phyloP scores from a whole-genome alignment of 257 asterid species.

The Solanum dulcamara region DNA sequence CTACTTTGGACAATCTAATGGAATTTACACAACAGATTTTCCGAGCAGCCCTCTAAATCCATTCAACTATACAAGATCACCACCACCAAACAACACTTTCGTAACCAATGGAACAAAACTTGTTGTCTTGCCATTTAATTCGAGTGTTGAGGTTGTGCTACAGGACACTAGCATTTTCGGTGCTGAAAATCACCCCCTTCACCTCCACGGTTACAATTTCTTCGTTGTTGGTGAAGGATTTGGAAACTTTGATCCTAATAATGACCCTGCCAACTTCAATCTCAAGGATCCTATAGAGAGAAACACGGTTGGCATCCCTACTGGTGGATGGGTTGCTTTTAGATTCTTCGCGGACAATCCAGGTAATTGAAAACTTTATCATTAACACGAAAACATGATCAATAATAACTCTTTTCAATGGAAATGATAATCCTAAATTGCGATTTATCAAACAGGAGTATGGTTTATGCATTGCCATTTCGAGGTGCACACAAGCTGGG shows the following conservation, averaged over 20 bases:
- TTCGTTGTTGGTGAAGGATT: slow-evolving; percentile 56
- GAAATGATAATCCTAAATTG: background rate
- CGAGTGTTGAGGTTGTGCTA: slow-evolving; percentile 51
- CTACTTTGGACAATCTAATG: slow-evolving; percentile 24
- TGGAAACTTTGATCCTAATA: slow-evolving; percentile 39
- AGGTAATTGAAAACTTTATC: slow-evolving; percentile 5
- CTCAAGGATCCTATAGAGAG: slow-evolving; percentile 63
- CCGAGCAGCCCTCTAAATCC: slow-evolving; percentile 34
- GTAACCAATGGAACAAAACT: slow-evolving; percentile 40
- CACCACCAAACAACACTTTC: slow-evolving; percentile 50
- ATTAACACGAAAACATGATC: background rate
- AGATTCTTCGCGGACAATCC: slow-evolving; percentile 66
- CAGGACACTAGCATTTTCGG: slow-evolving; percentile 68
- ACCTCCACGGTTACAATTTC: slow-evolving; percentile 65
- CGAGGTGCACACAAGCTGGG: slow-evolving; percentile 64
- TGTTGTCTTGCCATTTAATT: slow-evolving; percentile 37
- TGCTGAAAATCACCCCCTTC: slow-evolving; percentile 71
- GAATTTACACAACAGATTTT: slow-evolving; percentile 45
- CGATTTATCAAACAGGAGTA: slow-evolving; percentile 26
- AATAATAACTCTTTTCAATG: background rate
- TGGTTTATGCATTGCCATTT: slow-evolving; percentile 78
- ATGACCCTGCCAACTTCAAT: slow-evolving; percentile 41
- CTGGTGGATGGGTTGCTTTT: slow-evolving; percentile 68
- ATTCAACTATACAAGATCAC: slow-evolving; percentile 58
- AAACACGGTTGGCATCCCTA: slow-evolving; percentile 54